Percentiles rank a stretch among this genome's conserved stretches.
Evolutionary conservation across 2,329 filamentous ascomycete genomes (phyloP).

Genomic region (Chaetothyriales sp.): DNA sequence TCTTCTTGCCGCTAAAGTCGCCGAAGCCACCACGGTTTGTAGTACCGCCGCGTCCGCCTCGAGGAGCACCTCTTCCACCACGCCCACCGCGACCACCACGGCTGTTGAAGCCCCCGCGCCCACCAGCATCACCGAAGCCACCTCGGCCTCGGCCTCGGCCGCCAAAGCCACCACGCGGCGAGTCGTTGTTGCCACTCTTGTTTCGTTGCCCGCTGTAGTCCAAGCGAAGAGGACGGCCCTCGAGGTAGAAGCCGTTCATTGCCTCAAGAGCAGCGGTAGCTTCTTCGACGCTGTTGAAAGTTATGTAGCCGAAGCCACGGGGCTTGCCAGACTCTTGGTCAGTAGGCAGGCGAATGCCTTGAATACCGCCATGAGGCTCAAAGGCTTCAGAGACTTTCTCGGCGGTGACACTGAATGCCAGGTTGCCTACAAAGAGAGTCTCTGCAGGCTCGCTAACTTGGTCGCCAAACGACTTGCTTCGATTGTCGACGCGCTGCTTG

Average conservation of each 20-base stretch:
- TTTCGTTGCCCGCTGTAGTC: conserved; percentile 63
- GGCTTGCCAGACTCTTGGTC: conserved; percentile 69
- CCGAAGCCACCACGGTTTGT: conserved; percentile 44
- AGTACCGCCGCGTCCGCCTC: conserved; percentile 31
- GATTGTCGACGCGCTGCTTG: conserved; percentile 45
- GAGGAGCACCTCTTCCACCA: conserved; percentile 32
- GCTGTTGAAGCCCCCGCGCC: conserved; percentile 37
- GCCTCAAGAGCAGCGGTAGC: conserved; percentile 60
- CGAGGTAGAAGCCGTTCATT: conserved; percentile 58
- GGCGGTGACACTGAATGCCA: conserved; percentile 72
- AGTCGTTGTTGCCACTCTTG: conserved; percentile 34
- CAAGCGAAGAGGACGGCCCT: conserved; percentile 62
- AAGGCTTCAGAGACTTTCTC: conserved; percentile 63
- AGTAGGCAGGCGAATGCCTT: conserved; percentile 75
- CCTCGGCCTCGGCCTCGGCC: conserved; percentile 30
- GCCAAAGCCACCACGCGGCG: conserved; percentile 36
- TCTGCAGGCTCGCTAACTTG: conserved; percentile 64
- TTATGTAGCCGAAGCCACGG: conserved; percentile 89
- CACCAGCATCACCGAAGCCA: conserved; percentile 35
- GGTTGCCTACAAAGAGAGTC: conserved; percentile 83
- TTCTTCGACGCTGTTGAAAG: conserved; percentile 69
- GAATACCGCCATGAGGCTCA: conserved; percentile 53
- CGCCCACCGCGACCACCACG: conserved; percentile 36
- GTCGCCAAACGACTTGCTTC: conserved; percentile 54
- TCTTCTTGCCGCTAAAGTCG: conserved; percentile 68